These are phyloP conservation scores for Pseudozyma sp. DNA, from an alignment of 1,284 basidiomycete species.

Conservation along the genomic window DNA sequence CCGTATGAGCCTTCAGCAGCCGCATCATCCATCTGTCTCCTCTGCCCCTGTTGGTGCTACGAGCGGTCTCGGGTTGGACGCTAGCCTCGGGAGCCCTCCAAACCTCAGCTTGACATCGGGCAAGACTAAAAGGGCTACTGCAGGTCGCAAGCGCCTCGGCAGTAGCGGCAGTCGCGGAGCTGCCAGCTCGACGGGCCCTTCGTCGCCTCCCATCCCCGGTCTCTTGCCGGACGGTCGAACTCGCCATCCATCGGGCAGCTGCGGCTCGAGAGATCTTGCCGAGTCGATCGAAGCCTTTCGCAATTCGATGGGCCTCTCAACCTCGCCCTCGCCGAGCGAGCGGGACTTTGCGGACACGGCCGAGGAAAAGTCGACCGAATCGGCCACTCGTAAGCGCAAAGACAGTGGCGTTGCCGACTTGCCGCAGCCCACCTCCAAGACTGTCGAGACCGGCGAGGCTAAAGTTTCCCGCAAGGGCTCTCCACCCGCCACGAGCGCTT, in stretches of 20 bases:
- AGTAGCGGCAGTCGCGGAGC: constrained; percentile 14
- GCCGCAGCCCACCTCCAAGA: constrained; percentile 32
- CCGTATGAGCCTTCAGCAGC: constrained; percentile 25
- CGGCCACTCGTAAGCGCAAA: constrained; percentile 37
- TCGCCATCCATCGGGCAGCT: constrained; percentile 46
- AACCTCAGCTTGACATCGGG: constrained; percentile 14
- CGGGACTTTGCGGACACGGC: constrained; percentile 8
- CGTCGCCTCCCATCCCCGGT: constrained; percentile 33
- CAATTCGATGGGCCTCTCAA: constrained; percentile 41
- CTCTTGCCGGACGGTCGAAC: constrained; percentile 50
- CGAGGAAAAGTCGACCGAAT: constrained; percentile 13
- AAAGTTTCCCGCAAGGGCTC: constrained; percentile 26
- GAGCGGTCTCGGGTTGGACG: constrained; percentile 22
- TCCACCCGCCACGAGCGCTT: not conserved
- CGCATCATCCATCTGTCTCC: not conserved
- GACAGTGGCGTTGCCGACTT: constrained; percentile 18
- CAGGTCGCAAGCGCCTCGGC: constrained; percentile 11
- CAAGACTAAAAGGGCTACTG: not conserved
- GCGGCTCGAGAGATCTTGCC: constrained; percentile 35
- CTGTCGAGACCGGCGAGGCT: constrained; percentile 16
- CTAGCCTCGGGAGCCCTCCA: not conserved
- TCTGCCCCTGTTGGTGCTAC: constrained; percentile 15
- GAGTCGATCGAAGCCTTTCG: constrained; percentile 49
- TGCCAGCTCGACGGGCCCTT: constrained; percentile 24
- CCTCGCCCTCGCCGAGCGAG: constrained; percentile 38